phyloP scores from a whole-genome alignment of 257 asterid genomes.

The Ajuga chamaepitys region DNA sequence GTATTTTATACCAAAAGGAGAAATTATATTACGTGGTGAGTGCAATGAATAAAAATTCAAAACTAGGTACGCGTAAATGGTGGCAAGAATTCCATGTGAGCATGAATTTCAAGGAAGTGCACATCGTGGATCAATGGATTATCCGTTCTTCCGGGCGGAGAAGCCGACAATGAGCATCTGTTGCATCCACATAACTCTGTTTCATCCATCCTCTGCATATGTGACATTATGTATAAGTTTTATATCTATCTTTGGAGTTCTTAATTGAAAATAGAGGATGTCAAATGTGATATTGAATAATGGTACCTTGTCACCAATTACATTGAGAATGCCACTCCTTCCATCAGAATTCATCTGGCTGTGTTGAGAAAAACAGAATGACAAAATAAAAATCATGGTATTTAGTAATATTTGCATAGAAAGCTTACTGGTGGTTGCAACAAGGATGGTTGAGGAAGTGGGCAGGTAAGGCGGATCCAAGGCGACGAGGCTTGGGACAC shows the following conservation, averaged over 20 bases:
- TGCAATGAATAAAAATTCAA: no score
- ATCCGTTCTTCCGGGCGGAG: constrained; percentile 48
- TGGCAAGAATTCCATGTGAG: constrained; percentile 29
- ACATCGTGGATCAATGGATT: constrained; percentile 60
- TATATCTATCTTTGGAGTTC: no score
- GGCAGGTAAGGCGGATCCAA: constrained; percentile 36
- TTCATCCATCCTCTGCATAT: constrained; percentile 29
- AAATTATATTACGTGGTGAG: no score
- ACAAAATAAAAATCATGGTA: no score
- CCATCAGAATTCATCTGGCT: constrained; percentile 34
- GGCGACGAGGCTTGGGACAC: constrained; percentile 64
- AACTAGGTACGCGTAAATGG: constrained; percentile 23
- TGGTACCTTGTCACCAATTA: constrained; percentile 38
- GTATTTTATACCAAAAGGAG: no score
- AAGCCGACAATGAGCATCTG: constrained; percentile 24
- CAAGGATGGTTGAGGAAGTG: constrained; percentile 33
- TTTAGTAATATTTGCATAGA: no score
- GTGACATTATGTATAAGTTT: no score
- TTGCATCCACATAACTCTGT: constrained; percentile 18
- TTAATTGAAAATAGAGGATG: no score
- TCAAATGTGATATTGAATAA: not conserved
- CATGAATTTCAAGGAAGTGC: constrained; percentile 27
- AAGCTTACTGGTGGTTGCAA: constrained; percentile 29
- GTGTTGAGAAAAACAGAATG: not conserved
- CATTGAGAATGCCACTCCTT: constrained; percentile 39